A percentile compares a stretch with the other conserved stretches of the same genome.
These are phyloP conservation scores for Chrysanthemum makinoi DNA, from an alignment of 129 eudicot genomes.

Conservation along the genomic window DNA sequence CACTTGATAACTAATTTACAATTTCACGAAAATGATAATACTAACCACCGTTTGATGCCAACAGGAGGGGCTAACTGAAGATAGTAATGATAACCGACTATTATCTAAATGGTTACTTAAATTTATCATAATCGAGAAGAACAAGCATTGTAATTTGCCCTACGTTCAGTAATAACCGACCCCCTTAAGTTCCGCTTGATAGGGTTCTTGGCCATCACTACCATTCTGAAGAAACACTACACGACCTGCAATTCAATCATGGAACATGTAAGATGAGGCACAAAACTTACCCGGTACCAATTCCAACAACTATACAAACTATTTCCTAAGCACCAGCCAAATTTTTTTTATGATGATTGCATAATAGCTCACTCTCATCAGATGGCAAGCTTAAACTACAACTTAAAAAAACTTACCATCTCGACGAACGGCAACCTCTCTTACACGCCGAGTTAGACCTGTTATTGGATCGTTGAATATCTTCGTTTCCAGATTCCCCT, in stretches of 20 bases:
- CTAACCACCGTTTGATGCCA: too few relatives aligned
- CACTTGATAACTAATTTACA: too few relatives aligned
- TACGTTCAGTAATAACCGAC: constrained; percentile 68
- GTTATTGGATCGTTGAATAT: constrained; percentile 76
- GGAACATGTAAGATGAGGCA: not conserved
- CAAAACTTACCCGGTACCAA: not conserved
- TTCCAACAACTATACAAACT: too few relatives aligned
- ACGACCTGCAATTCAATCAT: constrained; percentile 57
- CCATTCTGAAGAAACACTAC: constrained; percentile 68
- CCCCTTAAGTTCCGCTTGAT: constrained; percentile 41
- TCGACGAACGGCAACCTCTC: constrained; percentile 81
- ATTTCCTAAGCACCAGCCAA: too few relatives aligned
- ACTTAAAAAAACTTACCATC: constrained; percentile 47
- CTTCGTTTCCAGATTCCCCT: constrained; percentile 92
- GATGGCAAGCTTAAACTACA: not conserved
- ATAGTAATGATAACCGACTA: too few relatives aligned
- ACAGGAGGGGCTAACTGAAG: too few relatives aligned
- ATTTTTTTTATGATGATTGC: too few relatives aligned
- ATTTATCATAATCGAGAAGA: not conserved
- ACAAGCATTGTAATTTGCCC: not conserved
- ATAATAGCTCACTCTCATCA: not conserved
- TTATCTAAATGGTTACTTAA: too few relatives aligned
- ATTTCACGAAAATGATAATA: too few relatives aligned
- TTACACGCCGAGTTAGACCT: constrained; percentile 83
- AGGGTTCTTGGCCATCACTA: constrained; percentile 33